Conservation (phyloP, 169 alveolate genomes). For the Eimeria sp. region DNA sequence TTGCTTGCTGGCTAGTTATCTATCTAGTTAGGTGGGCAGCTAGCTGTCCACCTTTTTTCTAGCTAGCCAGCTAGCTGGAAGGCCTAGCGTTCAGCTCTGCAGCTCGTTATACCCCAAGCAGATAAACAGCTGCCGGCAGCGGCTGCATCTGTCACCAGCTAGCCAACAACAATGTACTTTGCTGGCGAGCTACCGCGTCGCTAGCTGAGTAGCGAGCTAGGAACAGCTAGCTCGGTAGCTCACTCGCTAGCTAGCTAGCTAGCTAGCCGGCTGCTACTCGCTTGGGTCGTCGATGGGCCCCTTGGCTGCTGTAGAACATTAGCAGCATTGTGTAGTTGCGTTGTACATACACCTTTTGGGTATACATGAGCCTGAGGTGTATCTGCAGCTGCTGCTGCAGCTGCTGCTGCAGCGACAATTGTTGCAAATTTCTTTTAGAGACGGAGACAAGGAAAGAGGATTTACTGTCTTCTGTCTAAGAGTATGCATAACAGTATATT, state of each 20-base stretch:
- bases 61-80: neutral
- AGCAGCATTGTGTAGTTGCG: too few species aligned
- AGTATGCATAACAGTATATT: too few species aligned
- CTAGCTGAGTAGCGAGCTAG: too few species aligned
- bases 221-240: too few species aligned
- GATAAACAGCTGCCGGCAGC: neutral
- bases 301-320: too few species aligned
- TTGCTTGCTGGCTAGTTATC: neutral
- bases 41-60: neutral
- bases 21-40: neutral
- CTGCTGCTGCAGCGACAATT: too few species aligned
- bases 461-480: too few species aligned
- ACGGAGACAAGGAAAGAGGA: too few species aligned
- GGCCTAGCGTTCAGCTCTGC: neutral
- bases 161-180: neutral
- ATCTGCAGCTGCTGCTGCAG: too few species aligned
- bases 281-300: neutral
- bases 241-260: slow-evolving; percentile 17
- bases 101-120: neutral
- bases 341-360: too few species aligned
- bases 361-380: too few species aligned
- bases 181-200: neutral
- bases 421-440: too few species aligned
- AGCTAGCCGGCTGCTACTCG: neutral
- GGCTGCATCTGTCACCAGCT: neutral